Percentiles rank a stretch among this genome's conserved stretches.
Evolutionary conservation across 495 filamentous ascomycete genomes (phyloP).

Genomic region (Hyaloscypha hepaticicola): DNA sequence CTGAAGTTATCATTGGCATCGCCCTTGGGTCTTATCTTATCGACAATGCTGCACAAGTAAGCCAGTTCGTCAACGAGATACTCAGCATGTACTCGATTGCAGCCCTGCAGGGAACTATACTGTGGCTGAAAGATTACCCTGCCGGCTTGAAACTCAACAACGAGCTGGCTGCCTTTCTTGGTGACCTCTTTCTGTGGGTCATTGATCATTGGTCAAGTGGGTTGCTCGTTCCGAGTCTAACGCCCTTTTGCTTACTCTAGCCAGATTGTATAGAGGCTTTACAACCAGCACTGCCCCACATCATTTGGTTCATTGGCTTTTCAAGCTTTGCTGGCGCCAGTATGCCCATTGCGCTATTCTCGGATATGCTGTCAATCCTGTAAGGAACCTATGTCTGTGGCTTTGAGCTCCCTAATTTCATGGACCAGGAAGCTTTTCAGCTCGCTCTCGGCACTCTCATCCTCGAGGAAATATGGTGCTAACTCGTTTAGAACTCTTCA

Average conservation of each 20-base stretch:
- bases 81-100: conserved; percentile 83
- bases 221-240: conserved; percentile 27
- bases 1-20: conserved; percentile 77
- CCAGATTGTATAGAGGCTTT: conserved; percentile 71
- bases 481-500: conserved; percentile 62
- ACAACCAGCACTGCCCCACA: conserved; percentile 72
- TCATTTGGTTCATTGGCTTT: conserved; percentile 93
- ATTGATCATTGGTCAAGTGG: conserved; percentile 93
- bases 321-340: conserved; percentile 93
- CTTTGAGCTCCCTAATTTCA: neutral
- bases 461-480: neutral
- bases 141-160: conserved; percentile 97
- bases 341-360: conserved; percentile 96
- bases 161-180: conserved; percentile 89
- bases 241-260: conserved; percentile 19
- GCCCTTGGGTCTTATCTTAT: conserved; percentile 96
- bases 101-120: conserved; percentile 84
- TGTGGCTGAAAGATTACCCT: conserved; percentile 93
- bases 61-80: conserved; percentile 73
- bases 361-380: conserved; percentile 86
- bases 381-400: neutral
- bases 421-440: neutral
- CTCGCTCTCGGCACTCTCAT: neutral
- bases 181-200: conserved; percentile 95
- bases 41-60: conserved; percentile 86